Conservation (phyloP, 306 rosid species). For the Sicyos edulis region DNA sequence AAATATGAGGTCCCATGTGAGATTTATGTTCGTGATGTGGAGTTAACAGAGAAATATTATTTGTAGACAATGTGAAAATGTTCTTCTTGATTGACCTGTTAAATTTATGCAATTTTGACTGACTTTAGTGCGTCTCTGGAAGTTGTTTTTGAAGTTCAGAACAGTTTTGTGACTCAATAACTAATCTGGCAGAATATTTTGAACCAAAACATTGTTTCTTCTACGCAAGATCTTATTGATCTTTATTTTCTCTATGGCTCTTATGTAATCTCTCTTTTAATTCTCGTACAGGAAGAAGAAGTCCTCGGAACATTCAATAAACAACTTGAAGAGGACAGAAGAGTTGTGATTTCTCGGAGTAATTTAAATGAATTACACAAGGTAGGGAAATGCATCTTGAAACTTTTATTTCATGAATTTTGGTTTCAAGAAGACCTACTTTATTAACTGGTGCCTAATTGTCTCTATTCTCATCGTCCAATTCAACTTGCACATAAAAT, state of each 20-base stretch:
- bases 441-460: not conserved
- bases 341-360: slow-evolving; percentile 74
- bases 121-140: not conserved
- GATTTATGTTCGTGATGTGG: not conserved
- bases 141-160: not conserved
- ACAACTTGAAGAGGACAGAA: slow-evolving; percentile 88
- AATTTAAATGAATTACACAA: slow-evolving; percentile 69
- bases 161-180: not conserved
- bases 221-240: not conserved
- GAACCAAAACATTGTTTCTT: not conserved
- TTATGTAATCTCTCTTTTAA: slow-evolving; percentile 21
- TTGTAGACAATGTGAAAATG: not conserved
- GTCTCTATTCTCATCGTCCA: slow-evolving; percentile 19
- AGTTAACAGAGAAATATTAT: too few relatives aligned
- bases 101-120: not conserved
- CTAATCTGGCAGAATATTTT: not conserved
- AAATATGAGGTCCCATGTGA: not conserved
- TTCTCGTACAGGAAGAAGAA: slow-evolving; percentile 69
- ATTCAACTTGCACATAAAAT: slow-evolving; percentile 23
- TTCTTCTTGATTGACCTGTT: not conserved
- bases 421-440: not conserved
- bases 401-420: not conserved
- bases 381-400: too few relatives aligned
- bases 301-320: slow-evolving; percentile 62
- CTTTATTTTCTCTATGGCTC: not conserved